phyloP scores from a whole-genome alignment of 345 rosid species.

The Dipteronia sinensis region DNA sequence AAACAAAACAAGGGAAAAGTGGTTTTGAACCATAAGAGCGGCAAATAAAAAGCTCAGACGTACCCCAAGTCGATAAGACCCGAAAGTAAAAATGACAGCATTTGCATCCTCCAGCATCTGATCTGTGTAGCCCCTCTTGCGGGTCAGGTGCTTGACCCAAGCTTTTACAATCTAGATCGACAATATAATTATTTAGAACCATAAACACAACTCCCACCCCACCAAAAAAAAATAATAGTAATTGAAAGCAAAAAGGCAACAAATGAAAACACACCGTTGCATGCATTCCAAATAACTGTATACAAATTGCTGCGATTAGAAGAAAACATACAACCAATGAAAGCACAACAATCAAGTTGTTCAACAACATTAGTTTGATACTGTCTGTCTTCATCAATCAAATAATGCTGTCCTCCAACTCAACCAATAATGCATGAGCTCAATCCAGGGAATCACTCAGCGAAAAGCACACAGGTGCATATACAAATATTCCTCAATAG shows the following conservation, averaged over 20 bases:
- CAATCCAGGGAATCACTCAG: neutral
- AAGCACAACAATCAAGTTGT: neutral
- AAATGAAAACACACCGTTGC: too few species aligned
- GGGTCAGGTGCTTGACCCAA: conserved; percentile 85
- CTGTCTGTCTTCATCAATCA: neutral
- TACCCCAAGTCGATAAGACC: conserved; percentile 94
- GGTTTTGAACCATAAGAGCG: neutral
- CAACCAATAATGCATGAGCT: too few species aligned
- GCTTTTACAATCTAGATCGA: conserved; percentile 63
- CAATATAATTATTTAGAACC: neutral
- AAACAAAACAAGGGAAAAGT: neutral
- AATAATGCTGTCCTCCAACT: neutral
- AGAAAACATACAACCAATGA: neutral
- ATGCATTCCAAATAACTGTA: too few species aligned
- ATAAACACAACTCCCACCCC: neutral
- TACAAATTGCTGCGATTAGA: neutral
- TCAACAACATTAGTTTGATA: neutral
- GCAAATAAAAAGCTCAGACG: conserved; percentile 26
- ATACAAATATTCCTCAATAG: neutral
- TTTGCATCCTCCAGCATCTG: conserved; percentile 96
- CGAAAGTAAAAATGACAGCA: conserved; percentile 89
- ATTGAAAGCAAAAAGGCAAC: too few species aligned
- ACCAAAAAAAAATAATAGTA: neutral
- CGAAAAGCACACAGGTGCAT: neutral
- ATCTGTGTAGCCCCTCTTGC: conserved; percentile 70